Conservation (phyloP, 2,329 filamentous ascomycete genomes). For the Ramularia collo-cygni region DNA sequence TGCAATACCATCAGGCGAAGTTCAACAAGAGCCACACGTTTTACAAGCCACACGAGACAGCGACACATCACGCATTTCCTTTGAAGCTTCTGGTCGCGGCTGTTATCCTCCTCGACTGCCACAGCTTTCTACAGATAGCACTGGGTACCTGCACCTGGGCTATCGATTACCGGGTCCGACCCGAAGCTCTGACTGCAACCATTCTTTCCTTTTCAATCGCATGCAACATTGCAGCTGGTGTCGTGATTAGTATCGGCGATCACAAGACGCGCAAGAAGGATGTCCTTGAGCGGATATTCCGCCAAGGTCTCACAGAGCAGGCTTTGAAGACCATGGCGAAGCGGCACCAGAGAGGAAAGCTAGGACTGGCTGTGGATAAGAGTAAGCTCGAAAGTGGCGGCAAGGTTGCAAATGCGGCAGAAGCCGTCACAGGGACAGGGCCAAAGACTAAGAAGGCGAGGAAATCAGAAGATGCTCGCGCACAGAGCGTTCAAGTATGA, state of each 20-base stretch:
- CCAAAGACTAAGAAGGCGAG: constrained; percentile 5
- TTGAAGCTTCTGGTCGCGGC: constrained; percentile 66
- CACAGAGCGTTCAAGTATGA: neutral
- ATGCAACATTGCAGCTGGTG: constrained; percentile 68
- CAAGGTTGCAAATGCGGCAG: constrained; percentile 6
- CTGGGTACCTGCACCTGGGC: constrained; percentile 74
- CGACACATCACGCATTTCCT: constrained; percentile 74
- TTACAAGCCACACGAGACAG: constrained; percentile 82
- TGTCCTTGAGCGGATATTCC: constrained; percentile 66
- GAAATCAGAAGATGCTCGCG: constrained; percentile 3
- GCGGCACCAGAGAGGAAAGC: constrained; percentile 16
- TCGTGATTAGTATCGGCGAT: constrained; percentile 71
- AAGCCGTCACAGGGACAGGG: constrained; percentile 2
- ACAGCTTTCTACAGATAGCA: constrained; percentile 72
- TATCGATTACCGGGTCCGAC: constrained; percentile 63
- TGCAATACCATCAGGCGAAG: constrained; percentile 72
- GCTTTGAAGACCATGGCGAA: constrained; percentile 48
- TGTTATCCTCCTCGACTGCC: constrained; percentile 70
- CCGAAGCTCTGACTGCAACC: constrained; percentile 67
- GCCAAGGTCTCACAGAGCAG: constrained; percentile 66
- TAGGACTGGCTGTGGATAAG: constrained; percentile 13
- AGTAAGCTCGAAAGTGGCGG: constrained; percentile 13
- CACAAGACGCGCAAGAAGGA: constrained; percentile 77
- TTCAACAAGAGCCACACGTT: constrained; percentile 79
- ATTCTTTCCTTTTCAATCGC: constrained; percentile 74